phyloP scores from a whole-genome alignment of 2,329 filamentous ascomycete genomes.

The Fusarium sarcochroum region DNA sequence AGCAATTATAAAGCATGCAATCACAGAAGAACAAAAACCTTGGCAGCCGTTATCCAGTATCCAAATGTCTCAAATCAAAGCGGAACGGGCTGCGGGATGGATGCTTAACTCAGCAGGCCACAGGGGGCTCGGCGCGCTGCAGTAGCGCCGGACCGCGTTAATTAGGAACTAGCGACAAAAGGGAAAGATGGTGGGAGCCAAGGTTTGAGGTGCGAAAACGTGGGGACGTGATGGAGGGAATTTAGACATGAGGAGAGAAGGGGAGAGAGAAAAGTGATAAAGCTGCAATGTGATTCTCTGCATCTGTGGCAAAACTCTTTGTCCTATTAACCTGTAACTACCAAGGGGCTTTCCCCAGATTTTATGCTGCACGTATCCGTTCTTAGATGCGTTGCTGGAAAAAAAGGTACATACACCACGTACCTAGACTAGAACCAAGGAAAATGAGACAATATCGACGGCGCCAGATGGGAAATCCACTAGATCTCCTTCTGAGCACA shows the following conservation, averaged over 20 bases:
- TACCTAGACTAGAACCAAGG: not conserved
- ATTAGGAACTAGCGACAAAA: conserved; percentile 4
- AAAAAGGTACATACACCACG: not conserved
- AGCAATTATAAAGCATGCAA: not conserved
- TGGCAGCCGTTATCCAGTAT: not conserved
- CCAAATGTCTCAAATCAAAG: not conserved
- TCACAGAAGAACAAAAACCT: not conserved
- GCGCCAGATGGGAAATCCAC: conserved; percentile 13
- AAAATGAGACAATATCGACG: conserved; percentile 2
- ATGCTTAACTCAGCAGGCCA: not conserved
- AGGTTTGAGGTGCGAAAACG: conserved; percentile 15
- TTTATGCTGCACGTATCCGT: not conserved
- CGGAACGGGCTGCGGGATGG: not conserved
- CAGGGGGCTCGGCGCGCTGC: conserved; percentile 14
- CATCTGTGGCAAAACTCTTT: conserved; percentile 13
- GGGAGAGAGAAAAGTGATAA: conserved; percentile 15
- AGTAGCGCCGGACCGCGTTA: conserved; percentile 12
- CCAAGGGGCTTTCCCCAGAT: not conserved
- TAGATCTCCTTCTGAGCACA: conserved; percentile 10
- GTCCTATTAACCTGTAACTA: not conserved
- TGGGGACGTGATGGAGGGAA: conserved; percentile 3
- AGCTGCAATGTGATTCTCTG: conserved; percentile 5
- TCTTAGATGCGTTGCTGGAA: not conserved
- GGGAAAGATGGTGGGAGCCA: conserved; percentile 28
- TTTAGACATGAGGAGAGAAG: not conserved